Percentiles rank a stretch among this genome's conserved stretches.
Evolutionary conservation across 805 yeast species (phyloP).

Genomic region (Metschnikowia matae): DNA sequence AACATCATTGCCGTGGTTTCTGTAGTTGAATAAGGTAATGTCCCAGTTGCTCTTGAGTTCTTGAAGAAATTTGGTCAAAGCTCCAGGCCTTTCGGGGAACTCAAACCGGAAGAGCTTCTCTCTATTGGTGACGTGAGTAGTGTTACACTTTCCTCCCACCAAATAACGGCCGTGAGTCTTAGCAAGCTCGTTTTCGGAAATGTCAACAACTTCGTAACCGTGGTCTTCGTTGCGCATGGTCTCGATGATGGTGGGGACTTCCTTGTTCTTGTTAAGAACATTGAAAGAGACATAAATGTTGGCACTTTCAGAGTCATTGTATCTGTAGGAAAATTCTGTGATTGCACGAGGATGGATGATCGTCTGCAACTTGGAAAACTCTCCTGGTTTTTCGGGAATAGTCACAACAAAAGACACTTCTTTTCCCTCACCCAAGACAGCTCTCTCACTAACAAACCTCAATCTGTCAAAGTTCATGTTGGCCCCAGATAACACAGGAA

Average conservation of each 20-base stretch:
- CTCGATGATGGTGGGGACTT: constrained; percentile 59
- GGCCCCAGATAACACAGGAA: constrained; percentile 91
- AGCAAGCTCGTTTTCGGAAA: constrained; percentile 91
- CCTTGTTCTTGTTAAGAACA: constrained; percentile 71
- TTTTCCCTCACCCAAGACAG: constrained; percentile 96
- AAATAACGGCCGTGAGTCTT: constrained; percentile 94
- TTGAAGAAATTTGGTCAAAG: constrained; percentile 73
- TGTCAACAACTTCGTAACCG: constrained; percentile 63
- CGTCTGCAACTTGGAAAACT: constrained; percentile 71
- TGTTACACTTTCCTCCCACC: constrained; percentile 83
- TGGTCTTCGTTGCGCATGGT: constrained; percentile 62
- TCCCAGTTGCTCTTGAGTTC: constrained; percentile 80
- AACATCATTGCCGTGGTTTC: constrained; percentile 94
- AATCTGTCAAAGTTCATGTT: constrained; percentile 97
- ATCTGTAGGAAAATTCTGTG: constrained; percentile 93
- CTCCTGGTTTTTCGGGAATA: constrained; percentile 91
- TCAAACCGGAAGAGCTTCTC: constrained; percentile 83
- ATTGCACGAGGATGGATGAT: constrained; percentile 83
- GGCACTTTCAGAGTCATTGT: constrained; percentile 52
- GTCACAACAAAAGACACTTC: constrained; percentile 89
- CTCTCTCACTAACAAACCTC: constrained; percentile 94
- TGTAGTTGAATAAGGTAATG: constrained; percentile 88
- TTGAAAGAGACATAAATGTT: constrained; percentile 84
- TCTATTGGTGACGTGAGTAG: constrained; percentile 45
- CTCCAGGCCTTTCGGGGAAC: constrained; percentile 98